Evolutionary conservation across 805 yeast genomes (phyloP), one percentile per base, ranked within the genome.

Genomic region (Torulaspora indica): DNA sequence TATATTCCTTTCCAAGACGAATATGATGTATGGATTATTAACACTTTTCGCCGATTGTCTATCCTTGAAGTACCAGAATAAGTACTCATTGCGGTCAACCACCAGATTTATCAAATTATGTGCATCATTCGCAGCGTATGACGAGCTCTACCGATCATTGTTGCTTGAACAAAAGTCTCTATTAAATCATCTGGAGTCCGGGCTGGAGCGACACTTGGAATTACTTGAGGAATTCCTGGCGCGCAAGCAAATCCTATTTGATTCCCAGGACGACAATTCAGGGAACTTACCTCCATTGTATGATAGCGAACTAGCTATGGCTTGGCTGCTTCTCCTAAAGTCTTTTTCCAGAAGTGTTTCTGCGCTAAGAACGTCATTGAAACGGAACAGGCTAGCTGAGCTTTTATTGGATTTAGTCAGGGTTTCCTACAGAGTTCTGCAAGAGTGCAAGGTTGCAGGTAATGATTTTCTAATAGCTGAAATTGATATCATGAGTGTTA

Each of bases 311-410:
- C 24, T 56, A 3, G 46, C 51, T 3, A 40, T 53, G 17, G 50
- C 64, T 8, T 61, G 67, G 67, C 40, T 61, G 13, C 41, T 43
- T n/a, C 47, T 63, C n/a, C 39, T 63, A 18, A 64, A 61, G 40
- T 60, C 66, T 6, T 61, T 62, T 20, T 63, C 67, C 2, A 53
- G 67, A 46, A 64, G 67, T 47, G 57, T 60, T 1, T 53, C 58
- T 3, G 63, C 64, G 0, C 44, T 61, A 35, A 52, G 63, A 39
- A 58, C 66, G 1, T 54, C 57, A 8, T 45, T 64, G 32, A 56
- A 49, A 30, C 53, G 56, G 12, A 57, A 54, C n/a, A 53, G 52
- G 27, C 40, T 64, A 13, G 61, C 66, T 5, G 55, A 55, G 10
- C 28, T 51, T 9, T 35, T 55, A 8, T 38, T 58, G 10, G 46